A percentile compares a stretch with the other conserved stretches of the same genome.
These are phyloP conservation scores for Fusarium tuaranense DNA, from an alignment of 2,329 filamentous ascomycete species.

Conservation along the genomic window DNA sequence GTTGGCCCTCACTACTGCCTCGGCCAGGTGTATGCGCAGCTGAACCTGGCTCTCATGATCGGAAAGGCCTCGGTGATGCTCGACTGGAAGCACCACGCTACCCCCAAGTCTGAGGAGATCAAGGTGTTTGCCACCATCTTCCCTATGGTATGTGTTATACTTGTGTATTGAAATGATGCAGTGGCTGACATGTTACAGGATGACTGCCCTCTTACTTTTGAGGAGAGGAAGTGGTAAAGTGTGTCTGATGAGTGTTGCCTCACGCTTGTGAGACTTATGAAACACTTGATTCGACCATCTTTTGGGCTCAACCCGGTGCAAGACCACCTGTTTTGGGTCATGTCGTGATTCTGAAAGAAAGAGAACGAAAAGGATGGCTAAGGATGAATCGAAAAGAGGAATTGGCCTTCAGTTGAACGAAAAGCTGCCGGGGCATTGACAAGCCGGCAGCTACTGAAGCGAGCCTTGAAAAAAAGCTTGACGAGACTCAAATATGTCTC, in stretches of 20 bases:
- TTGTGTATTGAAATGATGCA: not conserved
- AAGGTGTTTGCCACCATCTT: constrained; percentile 99
- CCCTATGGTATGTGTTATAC: constrained; percentile 77
- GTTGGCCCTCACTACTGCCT: constrained; percentile 97
- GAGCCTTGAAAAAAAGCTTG: not conserved
- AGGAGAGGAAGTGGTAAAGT: constrained; percentile 61
- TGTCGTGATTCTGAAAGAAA: constrained; percentile 20
- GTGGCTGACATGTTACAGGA: constrained; percentile 66
- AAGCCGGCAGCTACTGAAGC: not conserved
- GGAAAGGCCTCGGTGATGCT: constrained; percentile 89
- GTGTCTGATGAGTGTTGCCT: constrained; percentile 7
- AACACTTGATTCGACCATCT: constrained; percentile 4
- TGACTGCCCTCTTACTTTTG: constrained; percentile 84
- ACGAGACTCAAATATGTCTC: not conserved
- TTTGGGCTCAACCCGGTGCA: constrained; percentile 1
- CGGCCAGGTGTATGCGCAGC: constrained; percentile 89
- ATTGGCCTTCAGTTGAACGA: not conserved
- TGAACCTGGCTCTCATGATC: constrained; percentile 89
- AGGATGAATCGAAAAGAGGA: constrained; percentile 12
- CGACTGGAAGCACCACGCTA: constrained; percentile 91
- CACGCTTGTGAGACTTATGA: constrained; percentile 17
- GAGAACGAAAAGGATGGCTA: constrained; percentile 4
- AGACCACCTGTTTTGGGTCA: not conserved
- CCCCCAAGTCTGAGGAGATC: constrained; percentile 89
- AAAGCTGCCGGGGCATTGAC: not conserved